Conservation (phyloP, 805 yeast species). For the Brettanomyces sp. region DNA sequence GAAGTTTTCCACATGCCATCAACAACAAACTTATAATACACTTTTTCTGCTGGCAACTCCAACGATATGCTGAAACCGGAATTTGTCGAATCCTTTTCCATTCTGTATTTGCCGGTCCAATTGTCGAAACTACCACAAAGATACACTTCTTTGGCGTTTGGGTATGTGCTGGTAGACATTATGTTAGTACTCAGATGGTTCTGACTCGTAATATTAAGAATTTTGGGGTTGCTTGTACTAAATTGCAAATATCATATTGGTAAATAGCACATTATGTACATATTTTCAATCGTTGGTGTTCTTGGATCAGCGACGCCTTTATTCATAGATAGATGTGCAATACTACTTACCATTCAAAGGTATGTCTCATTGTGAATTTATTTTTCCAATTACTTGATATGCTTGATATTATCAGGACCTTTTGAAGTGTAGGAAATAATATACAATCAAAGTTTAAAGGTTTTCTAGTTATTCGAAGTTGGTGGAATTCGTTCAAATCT, state of each 20-base stretch:
- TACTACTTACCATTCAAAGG: slow-evolving; percentile 18
- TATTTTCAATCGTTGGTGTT: background rate
- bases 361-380: slow-evolving; percentile 1
- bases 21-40: slow-evolving; percentile 48
- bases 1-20: slow-evolving; percentile 48
- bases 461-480: too few relatives aligned
- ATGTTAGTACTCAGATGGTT: too few relatives aligned
- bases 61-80: background rate
- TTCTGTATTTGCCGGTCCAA: slow-evolving; percentile 27
- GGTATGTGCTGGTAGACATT: slow-evolving; percentile 19
- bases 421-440: too few relatives aligned
- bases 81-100: background rate
- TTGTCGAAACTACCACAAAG: slow-evolving; percentile 55
- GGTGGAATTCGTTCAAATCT: too few relatives aligned
- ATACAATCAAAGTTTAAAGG: too few relatives aligned
- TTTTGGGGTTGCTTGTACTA: background rate
- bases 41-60: slow-evolving; percentile 24
- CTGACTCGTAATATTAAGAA: too few relatives aligned
- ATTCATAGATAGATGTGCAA: background rate
- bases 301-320: background rate
- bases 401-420: too few relatives aligned
- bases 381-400: too few relatives aligned
- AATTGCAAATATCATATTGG: background rate
- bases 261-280: background rate
- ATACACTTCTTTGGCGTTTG: slow-evolving; percentile 30